These are phyloP conservation scores for Omphalotus guepiniiformis DNA, from an alignment of 768 basidiomycete species.

Conservation along the genomic window DNA sequence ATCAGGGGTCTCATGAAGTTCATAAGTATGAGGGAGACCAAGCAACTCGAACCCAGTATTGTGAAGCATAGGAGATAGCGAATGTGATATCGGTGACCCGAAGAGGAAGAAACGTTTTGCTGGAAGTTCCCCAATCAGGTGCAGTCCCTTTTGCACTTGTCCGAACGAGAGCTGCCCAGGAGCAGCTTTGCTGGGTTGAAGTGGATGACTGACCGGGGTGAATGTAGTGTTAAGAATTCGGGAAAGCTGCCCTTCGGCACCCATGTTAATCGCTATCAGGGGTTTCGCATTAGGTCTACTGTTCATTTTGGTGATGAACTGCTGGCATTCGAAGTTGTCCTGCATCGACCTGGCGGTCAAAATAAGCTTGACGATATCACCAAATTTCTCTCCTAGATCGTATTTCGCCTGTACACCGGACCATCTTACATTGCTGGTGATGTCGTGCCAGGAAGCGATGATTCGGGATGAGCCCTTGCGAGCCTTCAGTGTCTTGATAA, in stretches of 20 bases:
- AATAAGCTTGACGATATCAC: conserved; percentile 92
- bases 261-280: conserved; percentile 94
- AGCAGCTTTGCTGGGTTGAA: conserved; percentile 82
- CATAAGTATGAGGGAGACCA: conserved; percentile 82
- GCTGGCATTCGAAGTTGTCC: conserved; percentile 77
- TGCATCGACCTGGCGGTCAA: conserved; percentile 71
- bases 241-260: conserved; percentile 82
- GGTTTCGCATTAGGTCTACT: conserved; percentile 59
- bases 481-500: conserved; percentile 52
- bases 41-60: conserved; percentile 81
- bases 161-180: conserved; percentile 91
- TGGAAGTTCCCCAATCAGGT: conserved; percentile 78
- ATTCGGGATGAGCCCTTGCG: conserved; percentile 73
- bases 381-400: conserved; percentile 55
- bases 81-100: conserved; percentile 83
- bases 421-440: conserved; percentile 85
- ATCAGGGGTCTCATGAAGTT: conserved; percentile 65
- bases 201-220: conserved; percentile 87
- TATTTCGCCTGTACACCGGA: conserved; percentile 65
- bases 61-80: conserved; percentile 91
- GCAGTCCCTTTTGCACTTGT: conserved; percentile 78
- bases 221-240: conserved; percentile 82
- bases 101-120: conserved; percentile 78
- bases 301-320: conserved; percentile 56
- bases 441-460: conserved; percentile 95